Evolutionary conservation across 2,329 filamentous ascomycete genomes (phyloP).

Genomic region (Phoma sp.): DNA sequence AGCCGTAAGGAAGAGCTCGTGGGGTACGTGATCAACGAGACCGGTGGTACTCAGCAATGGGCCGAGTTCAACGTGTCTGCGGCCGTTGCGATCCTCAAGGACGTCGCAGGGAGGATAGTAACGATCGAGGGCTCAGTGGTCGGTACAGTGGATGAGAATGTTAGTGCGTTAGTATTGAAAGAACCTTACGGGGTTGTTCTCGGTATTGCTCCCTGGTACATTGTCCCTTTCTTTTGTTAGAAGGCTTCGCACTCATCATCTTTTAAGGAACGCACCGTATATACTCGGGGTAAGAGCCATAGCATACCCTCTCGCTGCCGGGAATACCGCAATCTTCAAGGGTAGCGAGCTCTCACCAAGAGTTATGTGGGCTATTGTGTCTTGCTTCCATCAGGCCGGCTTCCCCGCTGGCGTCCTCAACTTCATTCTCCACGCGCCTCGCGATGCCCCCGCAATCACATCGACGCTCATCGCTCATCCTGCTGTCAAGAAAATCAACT

Average conservation of each 20-base stretch:
- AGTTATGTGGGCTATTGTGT: conserved; percentile 41
- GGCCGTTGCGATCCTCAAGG: conserved; percentile 56
- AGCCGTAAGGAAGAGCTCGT: conserved; percentile 66
- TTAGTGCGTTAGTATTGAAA: conserved; percentile 70
- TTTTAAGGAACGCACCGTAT: conserved; percentile 61
- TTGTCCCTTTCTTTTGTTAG: no score
- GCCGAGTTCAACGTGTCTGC: conserved; percentile 51
- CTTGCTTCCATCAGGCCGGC: conserved; percentile 65
- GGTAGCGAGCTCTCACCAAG: conserved; percentile 14
- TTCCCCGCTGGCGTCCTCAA: conserved; percentile 79
- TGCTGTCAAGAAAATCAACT: conserved; percentile 76
- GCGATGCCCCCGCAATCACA: conserved; percentile 72
- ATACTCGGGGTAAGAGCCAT: conserved; percentile 52
- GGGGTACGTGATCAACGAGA: conserved; percentile 67
- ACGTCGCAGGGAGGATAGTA: conserved; percentile 60
- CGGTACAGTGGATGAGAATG: conserved; percentile 56
- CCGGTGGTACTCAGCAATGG: conserved; percentile 56
- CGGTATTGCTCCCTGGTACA: conserved; percentile 81
- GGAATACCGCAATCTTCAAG: conserved; percentile 54
- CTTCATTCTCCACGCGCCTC: conserved; percentile 67
- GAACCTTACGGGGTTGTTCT: conserved; percentile 83
- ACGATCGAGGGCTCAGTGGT: conserved; percentile 60
- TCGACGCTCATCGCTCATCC: conserved; percentile 71
- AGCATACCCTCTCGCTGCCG: conserved; percentile 65
- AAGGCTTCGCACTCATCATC: no score